These are phyloP conservation scores for Aspergillus sp. DNA, from an alignment of 2,329 filamentous ascomycete genomes.

Conservation along the genomic window DNA sequence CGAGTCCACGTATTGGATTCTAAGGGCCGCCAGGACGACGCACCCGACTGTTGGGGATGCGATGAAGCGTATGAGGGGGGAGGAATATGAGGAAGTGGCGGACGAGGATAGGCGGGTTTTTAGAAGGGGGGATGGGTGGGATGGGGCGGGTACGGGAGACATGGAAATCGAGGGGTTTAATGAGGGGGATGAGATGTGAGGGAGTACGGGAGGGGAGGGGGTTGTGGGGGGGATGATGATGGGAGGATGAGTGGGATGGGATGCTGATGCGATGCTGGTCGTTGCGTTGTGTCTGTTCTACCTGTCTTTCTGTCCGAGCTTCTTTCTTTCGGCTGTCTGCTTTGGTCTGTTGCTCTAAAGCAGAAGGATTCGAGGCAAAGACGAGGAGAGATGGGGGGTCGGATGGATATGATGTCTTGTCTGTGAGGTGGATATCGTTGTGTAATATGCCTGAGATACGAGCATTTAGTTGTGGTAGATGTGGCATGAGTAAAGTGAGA, in stretches of 20 bases:
- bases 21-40: conserved; percentile 33
- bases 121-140: conserved; percentile 37
- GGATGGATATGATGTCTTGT: background rate
- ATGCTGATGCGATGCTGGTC: background rate
- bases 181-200: background rate
- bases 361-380: background rate
- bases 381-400: background rate
- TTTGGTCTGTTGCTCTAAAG: no score
- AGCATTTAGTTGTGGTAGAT: background rate
- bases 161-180: conserved; percentile 35
- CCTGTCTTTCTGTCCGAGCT: no score
- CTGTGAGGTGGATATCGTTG: background rate
- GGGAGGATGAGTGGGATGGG: background rate
- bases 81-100: conserved; percentile 31
- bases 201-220: no score
- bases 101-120: conserved; percentile 28
- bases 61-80: conserved; percentile 27
- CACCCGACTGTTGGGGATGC: conserved; percentile 30
- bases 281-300: no score
- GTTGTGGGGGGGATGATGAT: background rate
- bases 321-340: no score
- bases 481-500: background rate
- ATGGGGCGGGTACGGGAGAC: conserved; percentile 31
- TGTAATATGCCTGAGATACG: background rate
- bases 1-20: conserved; percentile 34